A percentile compares a stretch with the other conserved stretches of the same genome.
These are phyloP conservation scores for Fusarium staphyleae DNA, from an alignment of 2,329 filamentous ascomycete genomes.

Conservation along the genomic window DNA sequence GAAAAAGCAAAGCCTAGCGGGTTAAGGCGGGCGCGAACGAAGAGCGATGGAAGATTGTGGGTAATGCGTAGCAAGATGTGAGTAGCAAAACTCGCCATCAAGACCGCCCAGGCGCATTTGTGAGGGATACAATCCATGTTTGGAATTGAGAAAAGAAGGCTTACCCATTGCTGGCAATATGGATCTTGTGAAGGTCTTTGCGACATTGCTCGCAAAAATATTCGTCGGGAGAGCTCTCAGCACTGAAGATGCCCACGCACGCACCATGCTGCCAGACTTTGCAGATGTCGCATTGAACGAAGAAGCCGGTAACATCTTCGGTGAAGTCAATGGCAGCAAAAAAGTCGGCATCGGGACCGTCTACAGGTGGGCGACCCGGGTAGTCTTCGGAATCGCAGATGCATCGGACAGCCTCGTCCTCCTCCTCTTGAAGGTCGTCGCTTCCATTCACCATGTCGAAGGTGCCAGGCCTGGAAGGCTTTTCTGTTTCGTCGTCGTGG, in stretches of 20 bases:
- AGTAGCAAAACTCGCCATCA: not conserved
- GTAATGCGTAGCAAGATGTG: not conserved
- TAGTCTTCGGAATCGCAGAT: constrained; percentile 96
- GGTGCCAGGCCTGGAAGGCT: constrained; percentile 51
- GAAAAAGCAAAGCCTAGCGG: not conserved
- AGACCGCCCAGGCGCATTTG: not conserved
- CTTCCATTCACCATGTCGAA: constrained; percentile 67
- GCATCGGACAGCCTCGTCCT: constrained; percentile 95
- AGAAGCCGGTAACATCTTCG: constrained; percentile 91
- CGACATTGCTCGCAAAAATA: constrained; percentile 98
- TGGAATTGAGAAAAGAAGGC: constrained; percentile 45
- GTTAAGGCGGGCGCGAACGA: not conserved
- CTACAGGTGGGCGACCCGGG: constrained; percentile 77
- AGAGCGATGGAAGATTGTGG: not conserved
- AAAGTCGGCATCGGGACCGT: constrained; percentile 64
- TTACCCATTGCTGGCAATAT: constrained; percentile 84
- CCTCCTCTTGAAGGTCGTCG: constrained; percentile 74
- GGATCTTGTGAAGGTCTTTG: constrained; percentile 88
- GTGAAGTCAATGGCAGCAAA: constrained; percentile 69
- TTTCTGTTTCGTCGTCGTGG: constrained; percentile 66
- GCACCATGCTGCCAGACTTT: constrained; percentile 99
- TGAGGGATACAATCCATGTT: not conserved
- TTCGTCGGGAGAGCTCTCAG: constrained; percentile 90
- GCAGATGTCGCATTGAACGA: constrained; percentile 97
- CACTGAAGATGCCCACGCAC: constrained; percentile 96